phyloP scores from a whole-genome alignment of 495 filamentous ascomycete species.

The Tuber calosporum region DNA sequence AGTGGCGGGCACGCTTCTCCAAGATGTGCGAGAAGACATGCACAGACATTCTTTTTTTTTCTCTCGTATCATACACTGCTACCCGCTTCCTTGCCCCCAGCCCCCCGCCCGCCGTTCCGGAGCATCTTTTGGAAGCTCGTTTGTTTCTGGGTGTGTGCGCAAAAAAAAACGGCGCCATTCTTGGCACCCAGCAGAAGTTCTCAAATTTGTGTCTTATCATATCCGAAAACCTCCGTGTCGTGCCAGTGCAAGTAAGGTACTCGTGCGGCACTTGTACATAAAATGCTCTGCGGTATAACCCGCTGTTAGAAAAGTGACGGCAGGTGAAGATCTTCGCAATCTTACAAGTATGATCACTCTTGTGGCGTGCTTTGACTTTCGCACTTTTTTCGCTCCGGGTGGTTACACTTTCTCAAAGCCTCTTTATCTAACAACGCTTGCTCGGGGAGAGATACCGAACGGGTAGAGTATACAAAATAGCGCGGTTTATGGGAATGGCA shows the following conservation, averaged over 20 bases:
- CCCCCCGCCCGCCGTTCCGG: not conserved
- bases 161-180: not conserved
- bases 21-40: not conserved
- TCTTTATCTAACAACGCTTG: not conserved
- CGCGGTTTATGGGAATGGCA: not conserved
- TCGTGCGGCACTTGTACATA: no score
- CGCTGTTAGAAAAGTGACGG: not conserved
- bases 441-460: not conserved
- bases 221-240: slow-evolving; percentile 1
- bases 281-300: not conserved
- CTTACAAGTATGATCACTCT: not conserved
- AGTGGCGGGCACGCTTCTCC: not conserved
- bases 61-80: not conserved
- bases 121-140: not conserved
- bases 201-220: not conserved
- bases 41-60: not conserved
- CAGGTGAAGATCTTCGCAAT: not conserved
- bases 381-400: not conserved
- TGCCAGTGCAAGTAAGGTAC: no score
- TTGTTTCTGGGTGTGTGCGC: not conserved
- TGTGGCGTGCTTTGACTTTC: not conserved
- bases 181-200: not conserved
- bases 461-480: not conserved
- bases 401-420: not conserved
- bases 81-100: not conserved